phyloP scores from a whole-genome alignment of 129 eudicot species.

The Pulicaria dysenterica region DNA sequence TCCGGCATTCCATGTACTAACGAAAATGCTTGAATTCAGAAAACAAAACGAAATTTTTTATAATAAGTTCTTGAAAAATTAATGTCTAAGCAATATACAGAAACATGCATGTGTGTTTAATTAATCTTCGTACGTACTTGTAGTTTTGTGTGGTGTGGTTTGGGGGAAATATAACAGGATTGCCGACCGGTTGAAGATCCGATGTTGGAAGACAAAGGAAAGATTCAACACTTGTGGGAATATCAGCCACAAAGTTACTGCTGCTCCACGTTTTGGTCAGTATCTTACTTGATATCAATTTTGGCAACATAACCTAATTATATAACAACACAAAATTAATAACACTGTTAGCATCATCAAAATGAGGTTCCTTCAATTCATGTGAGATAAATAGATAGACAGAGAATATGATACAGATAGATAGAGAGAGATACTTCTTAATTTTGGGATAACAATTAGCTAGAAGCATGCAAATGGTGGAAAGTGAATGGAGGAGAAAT shows the following conservation, averaged over 20 bases:
- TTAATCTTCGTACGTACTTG: conserved; percentile 34
- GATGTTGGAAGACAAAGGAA: conserved; percentile 27
- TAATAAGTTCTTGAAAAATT: background rate
- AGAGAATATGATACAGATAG: background rate
- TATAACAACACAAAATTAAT: conserved; percentile 23
- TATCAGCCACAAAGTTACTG: conserved; percentile 60
- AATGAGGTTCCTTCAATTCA: no score
- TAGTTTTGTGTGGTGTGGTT: conserved; percentile 36
- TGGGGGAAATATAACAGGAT: conserved; percentile 23
- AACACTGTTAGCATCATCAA: conserved; percentile 23
- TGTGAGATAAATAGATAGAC: conserved; percentile 22
- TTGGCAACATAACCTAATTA: conserved; percentile 70
- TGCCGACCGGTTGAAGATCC: conserved; percentile 1
- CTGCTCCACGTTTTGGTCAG: conserved; percentile 43
- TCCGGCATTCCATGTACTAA: conserved; percentile 74
- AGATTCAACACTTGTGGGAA: conserved; percentile 41
- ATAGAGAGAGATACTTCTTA: conserved; percentile 34
- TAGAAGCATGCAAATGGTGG: conserved; percentile 23
- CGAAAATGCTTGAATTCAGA: conserved; percentile 47
- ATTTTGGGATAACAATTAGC: conserved; percentile 25
- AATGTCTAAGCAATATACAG: background rate
- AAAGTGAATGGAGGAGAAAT: background rate
- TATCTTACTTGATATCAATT: conserved; percentile 55
- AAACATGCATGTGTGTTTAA: background rate
- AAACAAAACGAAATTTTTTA: background rate